Evolutionary conservation across 305 asterid genomes (phyloP), one percentile per base, ranked within the genome.

Genomic region (Fraxinus floribunda): DNA sequence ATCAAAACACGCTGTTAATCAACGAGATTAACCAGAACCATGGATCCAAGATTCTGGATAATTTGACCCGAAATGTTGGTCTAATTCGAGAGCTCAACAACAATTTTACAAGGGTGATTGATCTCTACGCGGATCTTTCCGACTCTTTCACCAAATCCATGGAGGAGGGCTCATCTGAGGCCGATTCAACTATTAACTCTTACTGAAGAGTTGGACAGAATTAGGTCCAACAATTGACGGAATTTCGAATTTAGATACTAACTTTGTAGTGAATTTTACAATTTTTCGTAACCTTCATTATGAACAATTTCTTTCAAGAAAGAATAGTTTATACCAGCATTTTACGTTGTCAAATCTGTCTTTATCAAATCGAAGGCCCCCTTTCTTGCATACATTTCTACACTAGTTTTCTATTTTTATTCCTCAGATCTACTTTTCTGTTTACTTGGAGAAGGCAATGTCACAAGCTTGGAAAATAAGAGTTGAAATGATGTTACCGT

Each of bases 11-110:
- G 92, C 87, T 94, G 80, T 78, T 94, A 81, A 93, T 94, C 87
- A 89, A 90, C 20, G 95, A 92, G 95, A 94, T 93, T 7, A 93
- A 93, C 79, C 97, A 92, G 86, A 93, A 94, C 75, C 98, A 94
- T 0, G 98, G 93, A 83, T 94, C 98, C 0, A 91, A 85, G 80
- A 87, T 90, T 88, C 96, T 96, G 0, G 92, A 88, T 71, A 91
- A 94, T 80, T 88, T 94, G 80, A 83, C 90, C n/a, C 82, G 94
- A 76, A 92, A 94, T 1, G 95, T 91, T 76, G 95, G 94, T 34
- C 84, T 94, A 49, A 94, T 94, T 81, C 87, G 94, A 74, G 97
- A 92, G 89, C 95, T 94, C 72, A 94, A 94, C 85, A 94, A 87
- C 90, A 94, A 94, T 85, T 90, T 94, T 74, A 90, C 94, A 86